Evolutionary conservation across 345 rosid species (phyloP).

Genomic region (Rhodamnia argentea): DNA sequence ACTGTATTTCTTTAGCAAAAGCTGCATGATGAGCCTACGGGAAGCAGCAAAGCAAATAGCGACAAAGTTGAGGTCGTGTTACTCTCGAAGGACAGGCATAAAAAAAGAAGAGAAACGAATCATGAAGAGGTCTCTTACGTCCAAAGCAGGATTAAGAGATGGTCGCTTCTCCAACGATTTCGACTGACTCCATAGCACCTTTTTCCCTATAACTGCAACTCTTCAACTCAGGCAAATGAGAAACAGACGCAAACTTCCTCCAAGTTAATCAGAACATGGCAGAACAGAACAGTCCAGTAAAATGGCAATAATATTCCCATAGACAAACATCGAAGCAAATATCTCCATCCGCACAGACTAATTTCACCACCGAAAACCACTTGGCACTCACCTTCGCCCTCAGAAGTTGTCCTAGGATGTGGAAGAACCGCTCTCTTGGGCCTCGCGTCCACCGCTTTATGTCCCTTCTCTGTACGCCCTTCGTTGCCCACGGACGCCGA

Average conservation of each 20-base stretch:
- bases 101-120: not conserved
- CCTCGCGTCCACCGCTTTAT: not conserved
- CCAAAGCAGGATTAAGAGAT: conserved; percentile 40
- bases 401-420: not conserved
- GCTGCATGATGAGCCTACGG: conserved; percentile 52
- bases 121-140: conserved; percentile 29
- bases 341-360: not conserved
- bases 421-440: not conserved
- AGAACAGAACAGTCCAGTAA: not conserved
- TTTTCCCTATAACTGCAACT: conserved; percentile 35
- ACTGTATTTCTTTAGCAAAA: conserved; percentile 68
- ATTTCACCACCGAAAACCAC: not conserved
- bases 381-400: not conserved
- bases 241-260: not conserved
- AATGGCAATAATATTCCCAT: not conserved
- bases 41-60: not conserved
- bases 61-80: not conserved
- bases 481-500: conserved; percentile 20
- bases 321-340: not conserved
- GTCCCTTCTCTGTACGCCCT: not conserved
- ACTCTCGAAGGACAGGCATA: not conserved
- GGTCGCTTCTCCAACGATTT: conserved; percentile 46
- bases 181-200: conserved; percentile 47
- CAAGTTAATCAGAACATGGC: not conserved
- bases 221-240: not conserved